A percentile compares a stretch with the other conserved stretches of the same genome.
Conservation (phyloP, 192 early-diverging fungal genomes). For the Coemansia sp. region DNA sequence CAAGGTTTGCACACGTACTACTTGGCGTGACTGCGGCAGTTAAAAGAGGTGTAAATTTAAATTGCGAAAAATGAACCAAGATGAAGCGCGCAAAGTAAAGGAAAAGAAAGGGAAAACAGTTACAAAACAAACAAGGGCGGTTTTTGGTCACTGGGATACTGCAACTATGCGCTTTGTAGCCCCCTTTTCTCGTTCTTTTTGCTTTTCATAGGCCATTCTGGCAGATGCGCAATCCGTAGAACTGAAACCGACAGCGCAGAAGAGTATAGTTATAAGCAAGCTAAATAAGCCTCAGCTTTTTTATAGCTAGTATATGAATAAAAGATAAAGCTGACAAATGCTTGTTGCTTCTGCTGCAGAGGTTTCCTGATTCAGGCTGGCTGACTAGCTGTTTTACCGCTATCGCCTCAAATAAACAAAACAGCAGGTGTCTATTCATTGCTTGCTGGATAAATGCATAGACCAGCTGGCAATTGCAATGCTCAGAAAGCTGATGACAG, state of each 20-base stretch:
- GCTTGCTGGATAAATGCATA: not conserved
- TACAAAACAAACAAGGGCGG: not conserved
- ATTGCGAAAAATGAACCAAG: conserved; percentile 3
- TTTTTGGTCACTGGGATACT: not conserved
- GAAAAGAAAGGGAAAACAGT: not conserved
- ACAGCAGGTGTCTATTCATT: too few relatives aligned
- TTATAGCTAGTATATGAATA: too few relatives aligned
- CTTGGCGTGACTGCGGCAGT: conserved; percentile 1
- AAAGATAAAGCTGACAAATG: too few relatives aligned
- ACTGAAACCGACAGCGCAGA: too few relatives aligned
- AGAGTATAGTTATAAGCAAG: too few relatives aligned
- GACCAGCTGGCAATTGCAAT: not conserved
- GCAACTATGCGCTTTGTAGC: not conserved
- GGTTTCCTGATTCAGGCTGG: too few relatives aligned
- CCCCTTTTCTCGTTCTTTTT: not conserved
- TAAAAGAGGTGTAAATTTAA: not conserved
- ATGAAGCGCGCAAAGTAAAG: conserved; percentile 8
- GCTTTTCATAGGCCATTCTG: not conserved
- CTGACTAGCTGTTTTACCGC: too few relatives aligned
- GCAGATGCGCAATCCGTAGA: not conserved
- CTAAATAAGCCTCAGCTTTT: too few relatives aligned
- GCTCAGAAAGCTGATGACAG: not conserved
- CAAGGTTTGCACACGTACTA: not conserved
- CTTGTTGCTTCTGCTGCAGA: too few relatives aligned
- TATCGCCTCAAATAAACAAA: too few relatives aligned